A percentile compares a stretch with the other conserved stretches of the same genome.
Evolutionary conservation across 2,329 filamentous ascomycete genomes (phyloP).

Genomic region (Diaporthe sp.): DNA sequence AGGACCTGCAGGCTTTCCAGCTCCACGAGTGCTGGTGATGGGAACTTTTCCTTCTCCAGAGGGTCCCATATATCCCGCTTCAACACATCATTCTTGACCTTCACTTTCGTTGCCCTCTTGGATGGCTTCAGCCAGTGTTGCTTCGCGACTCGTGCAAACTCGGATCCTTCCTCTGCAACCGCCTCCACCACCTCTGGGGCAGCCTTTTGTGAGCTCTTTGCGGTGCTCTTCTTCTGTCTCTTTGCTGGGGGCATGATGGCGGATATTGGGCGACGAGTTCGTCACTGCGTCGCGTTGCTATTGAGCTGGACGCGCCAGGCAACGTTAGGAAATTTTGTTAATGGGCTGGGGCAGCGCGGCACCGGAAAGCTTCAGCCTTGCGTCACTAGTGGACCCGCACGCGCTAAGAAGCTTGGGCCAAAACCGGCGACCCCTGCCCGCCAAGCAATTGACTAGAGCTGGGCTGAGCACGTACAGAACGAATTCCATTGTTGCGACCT

Average conservation of each 20-base stretch:
- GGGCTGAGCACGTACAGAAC: constrained; percentile 6
- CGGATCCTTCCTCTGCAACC: constrained; percentile 72
- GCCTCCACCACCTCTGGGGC: constrained; percentile 78
- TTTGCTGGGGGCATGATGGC: constrained; percentile 70
- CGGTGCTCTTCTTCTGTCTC: constrained; percentile 68
- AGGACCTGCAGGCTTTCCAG: constrained; percentile 92
- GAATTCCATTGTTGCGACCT: constrained; percentile 15
- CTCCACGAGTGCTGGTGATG: constrained; percentile 81
- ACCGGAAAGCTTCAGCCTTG: constrained; percentile 32
- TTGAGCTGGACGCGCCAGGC: constrained; percentile 30
- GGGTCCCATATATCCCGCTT: constrained; percentile 92
- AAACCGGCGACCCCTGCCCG: neutral
- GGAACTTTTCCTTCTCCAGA: constrained; percentile 85
- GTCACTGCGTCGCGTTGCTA: constrained; percentile 39
- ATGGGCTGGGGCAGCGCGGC: constrained; percentile 15
- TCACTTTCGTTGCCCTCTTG: constrained; percentile 67
- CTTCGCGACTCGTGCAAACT: constrained; percentile 83
- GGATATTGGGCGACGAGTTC: constrained; percentile 36
- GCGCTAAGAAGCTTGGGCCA: constrained; percentile 33
- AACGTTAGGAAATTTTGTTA: constrained; percentile 38
- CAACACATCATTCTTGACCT: constrained; percentile 86
- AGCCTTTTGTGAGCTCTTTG: constrained; percentile 57
- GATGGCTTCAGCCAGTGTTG: constrained; percentile 85
- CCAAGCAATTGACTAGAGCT: neutral
- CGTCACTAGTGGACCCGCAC: constrained; percentile 32